Conservation (phyloP, 225 moss, liverwort and hornwort species). For the Polytrichum commune region DNA sequence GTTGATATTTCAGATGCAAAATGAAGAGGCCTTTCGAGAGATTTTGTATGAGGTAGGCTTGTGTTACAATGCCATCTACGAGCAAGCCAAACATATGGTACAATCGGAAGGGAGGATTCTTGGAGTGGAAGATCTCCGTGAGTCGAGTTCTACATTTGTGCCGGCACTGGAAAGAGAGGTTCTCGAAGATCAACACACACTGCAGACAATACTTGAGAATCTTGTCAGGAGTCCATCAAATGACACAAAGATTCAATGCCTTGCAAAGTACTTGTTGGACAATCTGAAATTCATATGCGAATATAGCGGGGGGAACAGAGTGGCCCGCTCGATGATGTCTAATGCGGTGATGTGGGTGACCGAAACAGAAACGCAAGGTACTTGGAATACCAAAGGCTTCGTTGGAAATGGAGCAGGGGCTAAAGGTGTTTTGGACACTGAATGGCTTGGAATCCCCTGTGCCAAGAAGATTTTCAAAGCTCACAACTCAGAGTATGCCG, state of each 20-base stretch:
- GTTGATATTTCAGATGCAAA: no score
- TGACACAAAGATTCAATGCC: neutral
- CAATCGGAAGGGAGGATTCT: neutral
- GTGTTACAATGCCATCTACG: constrained; percentile 1
- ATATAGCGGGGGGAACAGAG: neutral
- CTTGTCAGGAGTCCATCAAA: neutral
- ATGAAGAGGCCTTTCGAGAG: no score
- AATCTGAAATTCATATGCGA: neutral
- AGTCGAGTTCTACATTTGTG: neutral
- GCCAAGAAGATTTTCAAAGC: neutral
- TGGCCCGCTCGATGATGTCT: neutral
- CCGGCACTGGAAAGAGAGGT: neutral
- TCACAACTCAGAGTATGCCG: no score
- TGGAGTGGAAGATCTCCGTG: neutral
- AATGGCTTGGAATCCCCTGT: neutral
- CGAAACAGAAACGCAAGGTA: neutral
- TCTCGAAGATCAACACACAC: neutral
- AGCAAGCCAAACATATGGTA: neutral
- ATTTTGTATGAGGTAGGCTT: no score
- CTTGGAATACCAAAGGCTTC: neutral
- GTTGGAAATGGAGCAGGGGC: neutral
- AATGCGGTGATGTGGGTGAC: neutral
- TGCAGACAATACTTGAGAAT: neutral
- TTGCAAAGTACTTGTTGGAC: neutral
- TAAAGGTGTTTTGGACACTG: no score